These are phyloP conservation scores for Blastobotrys ciferrii DNA, from an alignment of 1,139 yeast genomes.

Conservation along the genomic window DNA sequence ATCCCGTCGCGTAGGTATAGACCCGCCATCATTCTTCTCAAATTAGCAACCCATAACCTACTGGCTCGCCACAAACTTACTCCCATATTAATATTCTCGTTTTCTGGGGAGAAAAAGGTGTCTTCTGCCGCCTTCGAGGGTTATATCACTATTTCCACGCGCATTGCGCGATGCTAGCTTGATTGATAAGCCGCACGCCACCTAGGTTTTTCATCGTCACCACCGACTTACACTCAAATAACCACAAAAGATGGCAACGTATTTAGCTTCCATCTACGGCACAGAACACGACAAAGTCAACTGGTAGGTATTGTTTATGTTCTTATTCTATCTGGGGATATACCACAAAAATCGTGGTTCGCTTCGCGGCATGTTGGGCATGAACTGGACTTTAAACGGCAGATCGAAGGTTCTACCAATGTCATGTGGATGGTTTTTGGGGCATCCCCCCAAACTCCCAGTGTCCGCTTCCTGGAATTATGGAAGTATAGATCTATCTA, in stretches of 20 bases:
- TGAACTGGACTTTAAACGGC: too few species aligned
- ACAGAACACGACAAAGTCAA: constrained; percentile 45
- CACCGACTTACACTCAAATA: not conserved
- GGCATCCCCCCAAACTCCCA: too few species aligned
- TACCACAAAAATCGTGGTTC: too few species aligned
- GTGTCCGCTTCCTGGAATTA: too few species aligned
- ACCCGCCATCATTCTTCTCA: constrained; percentile 50
- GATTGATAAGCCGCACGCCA: constrained; percentile 9
- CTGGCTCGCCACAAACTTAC: too few species aligned
- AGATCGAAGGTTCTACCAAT: too few species aligned
- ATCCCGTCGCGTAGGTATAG: constrained; percentile 49
- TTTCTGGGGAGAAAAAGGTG: too few species aligned
- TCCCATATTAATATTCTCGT: too few species aligned
- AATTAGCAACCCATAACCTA: not conserved
- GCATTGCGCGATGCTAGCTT: not conserved
- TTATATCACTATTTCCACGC: not conserved
- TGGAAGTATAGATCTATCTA: too few species aligned
- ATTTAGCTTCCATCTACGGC: constrained; percentile 42
- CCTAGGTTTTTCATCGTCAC: not conserved
- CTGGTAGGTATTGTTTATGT: constrained; percentile 35
- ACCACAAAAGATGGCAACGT: constrained; percentile 33
- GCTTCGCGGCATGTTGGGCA: too few species aligned
- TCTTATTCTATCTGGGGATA: not conserved
- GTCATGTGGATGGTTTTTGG: too few species aligned
- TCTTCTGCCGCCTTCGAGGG: too few species aligned